Percentiles rank a stretch among this genome's conserved stretches.
Conservation (phyloP, 495 filamentous ascomycete species). For the Aspergillus carlsbadensis region DNA sequence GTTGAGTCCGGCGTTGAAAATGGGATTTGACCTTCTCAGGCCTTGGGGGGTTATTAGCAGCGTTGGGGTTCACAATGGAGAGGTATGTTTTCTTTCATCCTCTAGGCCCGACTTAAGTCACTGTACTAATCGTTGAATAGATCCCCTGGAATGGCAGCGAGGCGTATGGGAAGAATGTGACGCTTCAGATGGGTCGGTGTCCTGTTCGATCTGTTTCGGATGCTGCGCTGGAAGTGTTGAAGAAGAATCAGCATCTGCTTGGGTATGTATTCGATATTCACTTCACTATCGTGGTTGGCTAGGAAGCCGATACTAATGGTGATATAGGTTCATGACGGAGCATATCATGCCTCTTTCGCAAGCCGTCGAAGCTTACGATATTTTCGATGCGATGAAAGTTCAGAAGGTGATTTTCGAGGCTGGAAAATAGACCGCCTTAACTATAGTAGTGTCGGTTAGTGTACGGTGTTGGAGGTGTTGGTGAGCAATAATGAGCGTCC, state of each 20-base stretch:
- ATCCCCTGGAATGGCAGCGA: conserved; percentile 83
- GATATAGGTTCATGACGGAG: conserved; percentile 83
- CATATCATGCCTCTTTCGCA: conserved; percentile 86
- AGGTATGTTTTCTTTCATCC: conserved; percentile 48
- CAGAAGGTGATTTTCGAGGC: conserved; percentile 76
- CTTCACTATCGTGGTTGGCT: conserved; percentile 19
- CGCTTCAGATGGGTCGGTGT: conserved; percentile 91
- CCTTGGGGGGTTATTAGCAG: conserved; percentile 86
- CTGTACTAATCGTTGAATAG: conserved; percentile 33
- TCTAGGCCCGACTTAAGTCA: background rate
- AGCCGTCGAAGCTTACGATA: conserved; percentile 84
- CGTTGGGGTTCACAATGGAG: conserved; percentile 90
- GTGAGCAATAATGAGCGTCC: too few species aligned
- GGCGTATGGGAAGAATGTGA: conserved; percentile 87
- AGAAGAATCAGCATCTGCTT: conserved; percentile 77
- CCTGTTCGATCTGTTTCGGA: conserved; percentile 83
- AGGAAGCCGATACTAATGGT: background rate
- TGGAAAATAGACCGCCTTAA: conserved; percentile 33
- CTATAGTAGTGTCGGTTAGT: too few species aligned
- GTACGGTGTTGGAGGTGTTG: too few species aligned
- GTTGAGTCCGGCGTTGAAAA: conserved; percentile 74
- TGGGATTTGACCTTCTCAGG: conserved; percentile 80
- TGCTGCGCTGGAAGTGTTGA: conserved; percentile 73
- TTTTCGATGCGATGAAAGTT: conserved; percentile 90
- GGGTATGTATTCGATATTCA: conserved; percentile 54